These are phyloP conservation scores for Saccharomyces hybrid DNA, from an alignment of 1,139 yeast species.

Conservation along the genomic window DNA sequence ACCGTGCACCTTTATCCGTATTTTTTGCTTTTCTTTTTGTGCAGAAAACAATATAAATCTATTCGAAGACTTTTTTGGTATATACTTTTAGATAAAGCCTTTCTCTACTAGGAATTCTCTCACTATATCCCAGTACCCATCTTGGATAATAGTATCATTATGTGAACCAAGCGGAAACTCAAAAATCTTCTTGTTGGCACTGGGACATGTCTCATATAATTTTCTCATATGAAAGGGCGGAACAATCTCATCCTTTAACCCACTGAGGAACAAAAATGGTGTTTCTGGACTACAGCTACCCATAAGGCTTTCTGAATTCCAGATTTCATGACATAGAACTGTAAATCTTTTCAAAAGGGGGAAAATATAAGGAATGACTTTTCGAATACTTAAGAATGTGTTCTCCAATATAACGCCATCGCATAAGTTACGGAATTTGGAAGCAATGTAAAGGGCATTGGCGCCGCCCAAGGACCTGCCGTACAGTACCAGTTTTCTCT, in stretches of 20 bases:
- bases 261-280: constrained; percentile 68
- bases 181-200: constrained; percentile 41
- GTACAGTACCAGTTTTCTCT: constrained; percentile 54
- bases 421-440: constrained; percentile 43
- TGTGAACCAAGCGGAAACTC: constrained; percentile 58
- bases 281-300: constrained; percentile 43
- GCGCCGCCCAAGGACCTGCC: constrained; percentile 97
- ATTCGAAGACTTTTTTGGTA: background rate
- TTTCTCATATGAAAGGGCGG: constrained; percentile 78
- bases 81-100: constrained; percentile 12
- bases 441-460: constrained; percentile 75
- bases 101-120: constrained; percentile 43
- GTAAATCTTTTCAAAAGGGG: constrained; percentile 58
- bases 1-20: background rate
- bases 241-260: constrained; percentile 77
- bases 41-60: background rate
- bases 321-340: constrained; percentile 62
- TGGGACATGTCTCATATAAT: constrained; percentile 45
- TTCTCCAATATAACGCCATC: constrained; percentile 73
- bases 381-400: constrained; percentile 70
- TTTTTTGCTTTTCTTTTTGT: background rate
- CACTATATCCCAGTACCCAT: constrained; percentile 66
- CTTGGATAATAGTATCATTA: constrained; percentile 71
- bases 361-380: constrained; percentile 75
- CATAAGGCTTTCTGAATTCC: constrained; percentile 72